Base-by-base conservation (phyloP, 495 filamentous ascomycete genomes). In the Daldinia concentrica region DNA sequence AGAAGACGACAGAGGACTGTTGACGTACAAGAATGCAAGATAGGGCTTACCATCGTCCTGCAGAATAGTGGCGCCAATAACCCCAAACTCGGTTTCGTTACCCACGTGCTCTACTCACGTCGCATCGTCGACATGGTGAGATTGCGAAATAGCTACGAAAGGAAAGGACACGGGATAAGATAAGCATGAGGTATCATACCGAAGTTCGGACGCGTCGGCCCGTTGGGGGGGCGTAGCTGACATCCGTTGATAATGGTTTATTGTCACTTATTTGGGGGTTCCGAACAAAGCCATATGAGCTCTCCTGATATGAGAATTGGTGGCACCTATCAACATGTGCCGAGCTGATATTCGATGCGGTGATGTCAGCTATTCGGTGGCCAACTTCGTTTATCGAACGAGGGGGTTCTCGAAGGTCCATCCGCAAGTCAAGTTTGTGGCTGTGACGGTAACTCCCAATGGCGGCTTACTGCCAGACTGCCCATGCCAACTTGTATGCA, bases 101-200 rank as follows among this genome's bases (percentile, higher is more conserved):
- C 66, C 66, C 82, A 85, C 71, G 76, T 80, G 62, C 77, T 94
- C 19, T 89, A 91, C n/a, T 84, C 84, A 55, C 83, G 87, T 69
- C 91, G 93, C 17, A 87, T 93, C n/a, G 74, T 83, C 29, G 90
- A 91, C 66, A 80, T 96, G 6, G 83, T 90, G 26, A 90, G 87
- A 65, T 87, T 95, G 30, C 86, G 93, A 69, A 63, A 69, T 69
- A 54, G 52, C 57, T 52, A 66, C 58, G 43, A 66, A 36, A 36
- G 34, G 34, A 14, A 36, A 66, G 57, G 58, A 43, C 58, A 73
- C 65, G 65, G 66, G 43, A 63, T 63, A 69, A 69, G 71, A 73
- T 73, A 69, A 73, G 71, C 66, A 41, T 62, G 45, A 68, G 64
- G 64, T 68, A 43, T 45, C 71, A 69, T 69, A 73, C 66, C 71